Evolutionary conservation across 352 stramenopile genomes (phyloP), one percentile per base, ranked within the genome.

Genomic region (Globisporangium uncinulatum): DNA sequence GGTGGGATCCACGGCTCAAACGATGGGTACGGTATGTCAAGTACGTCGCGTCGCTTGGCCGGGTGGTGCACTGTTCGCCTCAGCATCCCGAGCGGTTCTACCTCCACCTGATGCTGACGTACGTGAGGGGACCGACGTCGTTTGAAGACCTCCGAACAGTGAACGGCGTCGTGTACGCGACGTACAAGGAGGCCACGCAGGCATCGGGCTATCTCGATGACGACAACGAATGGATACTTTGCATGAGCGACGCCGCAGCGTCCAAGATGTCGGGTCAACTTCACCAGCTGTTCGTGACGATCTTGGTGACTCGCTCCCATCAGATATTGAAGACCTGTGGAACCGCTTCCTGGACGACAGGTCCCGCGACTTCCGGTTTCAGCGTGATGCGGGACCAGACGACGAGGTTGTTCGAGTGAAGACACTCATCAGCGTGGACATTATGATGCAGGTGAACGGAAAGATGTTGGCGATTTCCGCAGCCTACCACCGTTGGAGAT

Each of bases 181-280:
- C 34, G 34, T 39, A 39, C 34, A 39, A 39, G 34, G 10, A 39
- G 2, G 34, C 34, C 7, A 2, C 34, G 34, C 34, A 39, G 34
- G 34, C 34, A 5, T 45, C 50, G 13, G 67, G 65, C 0, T 71
- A 59, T 34, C 52, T 71, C 6, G 57, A 69, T 2, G 51, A 69
- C 24, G 65, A 68, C 39, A 51, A 31, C 15, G 53, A 73, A 36
- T 73, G 55, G 51, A 24, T 57, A n/a, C 7, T 4, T 59, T 70
- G 62, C 19, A 20, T 80, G 34, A 6, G 24, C 6, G 57, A 73
- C 47, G 61, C 48, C 0, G 0, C 61, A 3, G 1, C 24, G 1
- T 67, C 56, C n/a, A 36, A 62, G 41, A 71, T 69, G 57, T 56
- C 64, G 0, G 63, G n/a, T 19, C 65, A 72, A 24, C 54, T 77